Evolutionary conservation across 139 green algal species (phyloP).

Genomic region (Spirogloea muscicola): DNA sequence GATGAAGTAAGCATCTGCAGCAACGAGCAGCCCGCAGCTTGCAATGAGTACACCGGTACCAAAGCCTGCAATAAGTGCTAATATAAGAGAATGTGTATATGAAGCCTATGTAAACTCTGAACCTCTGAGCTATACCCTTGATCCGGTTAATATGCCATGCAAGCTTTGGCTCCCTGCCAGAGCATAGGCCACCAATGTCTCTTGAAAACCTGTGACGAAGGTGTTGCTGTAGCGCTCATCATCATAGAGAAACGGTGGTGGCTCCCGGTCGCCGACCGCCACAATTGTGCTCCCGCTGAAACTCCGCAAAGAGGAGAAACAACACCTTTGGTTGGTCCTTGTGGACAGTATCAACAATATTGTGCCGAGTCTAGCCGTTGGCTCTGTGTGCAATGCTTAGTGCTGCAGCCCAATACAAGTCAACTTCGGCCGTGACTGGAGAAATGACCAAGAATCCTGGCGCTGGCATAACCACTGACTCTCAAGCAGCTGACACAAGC

Average conservation of each 20-base stretch:
- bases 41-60: neutral
- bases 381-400: too few species aligned
- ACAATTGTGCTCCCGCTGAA: constrained; percentile 49
- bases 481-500: too few species aligned
- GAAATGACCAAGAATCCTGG: too few species aligned
- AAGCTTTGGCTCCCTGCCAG: neutral
- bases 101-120: neutral
- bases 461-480: too few species aligned
- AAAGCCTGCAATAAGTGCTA: neutral
- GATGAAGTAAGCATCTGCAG: constrained; percentile 31
- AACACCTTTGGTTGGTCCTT: neutral
- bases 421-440: too few species aligned
- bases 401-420: too few species aligned
- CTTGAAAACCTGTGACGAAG: constrained; percentile 30
- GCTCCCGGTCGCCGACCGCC: constrained; percentile 30
- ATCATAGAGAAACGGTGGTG: constrained; percentile 44
- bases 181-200: neutral
- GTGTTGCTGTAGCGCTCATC: constrained; percentile 38
- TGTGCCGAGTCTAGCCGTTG: too few species aligned
- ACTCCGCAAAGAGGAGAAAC: neutral
- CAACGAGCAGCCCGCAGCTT: neutral
- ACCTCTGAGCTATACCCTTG: neutral
- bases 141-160: neutral
- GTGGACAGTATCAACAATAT: too few species aligned
- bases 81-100: constrained; percentile 1